Conservation (phyloP, 2,329 filamentous ascomycete species). For the Drechmeria coniospora region DNA sequence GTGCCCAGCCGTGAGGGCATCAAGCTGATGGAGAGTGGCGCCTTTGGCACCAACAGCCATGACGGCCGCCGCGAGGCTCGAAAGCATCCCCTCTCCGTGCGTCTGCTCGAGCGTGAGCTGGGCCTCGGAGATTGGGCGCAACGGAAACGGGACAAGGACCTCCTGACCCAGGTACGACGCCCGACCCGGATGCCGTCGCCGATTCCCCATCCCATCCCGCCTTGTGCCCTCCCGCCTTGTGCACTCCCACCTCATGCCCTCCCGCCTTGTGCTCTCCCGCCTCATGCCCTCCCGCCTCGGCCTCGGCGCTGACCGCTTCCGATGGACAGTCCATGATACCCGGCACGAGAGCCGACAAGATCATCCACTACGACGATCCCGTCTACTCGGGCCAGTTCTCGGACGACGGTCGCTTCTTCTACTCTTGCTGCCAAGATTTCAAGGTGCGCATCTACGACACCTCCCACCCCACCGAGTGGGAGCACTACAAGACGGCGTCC, state of each 20-base stretch:
- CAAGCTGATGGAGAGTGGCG: conserved; percentile 67
- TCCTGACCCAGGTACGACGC: conserved; percentile 56
- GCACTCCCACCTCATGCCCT: too few species aligned
- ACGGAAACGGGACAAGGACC: conserved; percentile 41
- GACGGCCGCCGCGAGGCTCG: conserved; percentile 30
- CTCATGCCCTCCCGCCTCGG: neutral
- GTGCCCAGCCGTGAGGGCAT: conserved; percentile 66
- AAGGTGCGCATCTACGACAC: conserved; percentile 96
- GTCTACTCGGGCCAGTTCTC: conserved; percentile 96
- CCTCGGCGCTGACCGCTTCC: neutral
- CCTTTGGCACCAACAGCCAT: conserved; percentile 56
- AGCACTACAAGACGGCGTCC: conserved; percentile 78
- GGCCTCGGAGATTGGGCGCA: conserved; percentile 49
- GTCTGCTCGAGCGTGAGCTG: conserved; percentile 69
- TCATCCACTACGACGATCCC: conserved; percentile 72
- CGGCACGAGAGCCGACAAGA: conserved; percentile 60
- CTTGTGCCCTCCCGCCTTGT: too few species aligned
- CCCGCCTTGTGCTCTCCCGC: conserved; percentile 6
- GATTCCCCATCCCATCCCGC: too few species aligned
- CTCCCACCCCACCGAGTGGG: conserved; percentile 87
- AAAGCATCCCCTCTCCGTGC: conserved; percentile 49
- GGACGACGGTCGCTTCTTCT: conserved; percentile 95
- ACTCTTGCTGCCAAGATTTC: conserved; percentile 82
- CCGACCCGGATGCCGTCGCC: too few species aligned
- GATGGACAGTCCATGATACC: conserved; percentile 55